phyloP scores from a whole-genome alignment of 169 alveolate species.

The Cryptosporidium xiaoi region DNA sequence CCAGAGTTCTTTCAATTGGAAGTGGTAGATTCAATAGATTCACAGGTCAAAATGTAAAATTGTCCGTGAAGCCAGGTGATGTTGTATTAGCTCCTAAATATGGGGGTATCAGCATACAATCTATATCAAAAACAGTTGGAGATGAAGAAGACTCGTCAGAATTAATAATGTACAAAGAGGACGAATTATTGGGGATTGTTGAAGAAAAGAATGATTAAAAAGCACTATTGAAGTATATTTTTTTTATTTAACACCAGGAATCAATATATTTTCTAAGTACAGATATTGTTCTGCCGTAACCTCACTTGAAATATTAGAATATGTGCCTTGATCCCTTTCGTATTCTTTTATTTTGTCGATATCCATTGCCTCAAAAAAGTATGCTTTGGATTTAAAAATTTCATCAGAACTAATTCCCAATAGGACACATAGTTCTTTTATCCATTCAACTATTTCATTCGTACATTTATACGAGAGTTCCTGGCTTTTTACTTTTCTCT shows the following conservation, averaged over 20 bases:
- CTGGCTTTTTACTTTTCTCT: conserved; percentile 4
- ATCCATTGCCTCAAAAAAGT: neutral
- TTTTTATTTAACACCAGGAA: neutral
- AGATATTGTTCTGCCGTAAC: conserved; percentile 15
- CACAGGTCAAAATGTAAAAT: conserved; percentile 29
- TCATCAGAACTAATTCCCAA: conserved; percentile 4
- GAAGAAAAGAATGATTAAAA: conserved; percentile 7
- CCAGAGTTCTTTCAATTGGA: conserved; percentile 35
- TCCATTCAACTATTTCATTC: conserved; percentile 28
- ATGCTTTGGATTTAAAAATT: neutral
- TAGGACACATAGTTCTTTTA: conserved; percentile 19
- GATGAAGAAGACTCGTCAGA: conserved; percentile 14
- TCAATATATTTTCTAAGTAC: conserved; percentile 16
- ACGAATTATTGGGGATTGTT: conserved; percentile 32
- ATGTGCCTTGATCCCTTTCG: neutral
- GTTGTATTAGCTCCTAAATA: conserved; percentile 49
- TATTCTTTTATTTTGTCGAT: neutral
- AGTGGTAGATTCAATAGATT: conserved; percentile 32
- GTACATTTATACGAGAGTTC: conserved; percentile 16
- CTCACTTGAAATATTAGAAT: neutral
- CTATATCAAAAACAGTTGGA: neutral
- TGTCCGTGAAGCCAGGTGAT: conserved; percentile 52
- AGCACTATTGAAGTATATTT: neutral
- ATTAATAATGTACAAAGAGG: conserved; percentile 40
- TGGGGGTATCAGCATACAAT: conserved; percentile 7